Conservation (phyloP, 331 rosid species). For the Stylosanthes scabra region DNA sequence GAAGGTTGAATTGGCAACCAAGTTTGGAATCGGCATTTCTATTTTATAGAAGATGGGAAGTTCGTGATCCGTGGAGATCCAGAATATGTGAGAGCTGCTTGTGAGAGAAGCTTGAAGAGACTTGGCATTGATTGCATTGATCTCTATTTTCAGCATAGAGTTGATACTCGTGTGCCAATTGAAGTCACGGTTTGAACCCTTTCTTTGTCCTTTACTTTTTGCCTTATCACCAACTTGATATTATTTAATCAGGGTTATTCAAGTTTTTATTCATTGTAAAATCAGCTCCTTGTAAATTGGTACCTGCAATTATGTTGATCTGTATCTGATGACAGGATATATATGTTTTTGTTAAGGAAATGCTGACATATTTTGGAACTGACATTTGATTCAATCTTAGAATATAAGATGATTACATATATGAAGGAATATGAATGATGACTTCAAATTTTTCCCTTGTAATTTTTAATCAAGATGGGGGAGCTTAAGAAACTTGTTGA, state of each 20-base stretch:
- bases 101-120: conserved; percentile 69
- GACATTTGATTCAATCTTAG: no score
- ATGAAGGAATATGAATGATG: not conserved
- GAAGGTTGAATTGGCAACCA: conserved; percentile 68
- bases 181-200: conserved; percentile 68
- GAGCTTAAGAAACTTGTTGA: conserved; percentile 73
- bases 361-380: no score
- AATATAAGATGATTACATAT: no score
- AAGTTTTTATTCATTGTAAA: no score
- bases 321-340: no score
- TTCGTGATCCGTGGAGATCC: conserved; percentile 57
- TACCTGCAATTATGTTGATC: no score
- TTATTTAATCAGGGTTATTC: no score
- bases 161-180: conserved; percentile 68
- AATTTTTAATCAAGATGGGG: conserved; percentile 53
- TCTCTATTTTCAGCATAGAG: conserved; percentile 75
- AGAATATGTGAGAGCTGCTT: conserved; percentile 61
- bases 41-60: conserved; percentile 1
- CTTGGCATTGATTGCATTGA: conserved; percentile 58
- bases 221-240: no score
- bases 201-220: not conserved
- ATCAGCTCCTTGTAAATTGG: no score
- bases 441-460: not conserved
- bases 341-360: no score
- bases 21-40: conserved; percentile 49